A percentile compares a stretch with the other conserved stretches of the same genome.
Conservation (phyloP, 202 grass and related monocot species). For the Eragrostis tef region DNA sequence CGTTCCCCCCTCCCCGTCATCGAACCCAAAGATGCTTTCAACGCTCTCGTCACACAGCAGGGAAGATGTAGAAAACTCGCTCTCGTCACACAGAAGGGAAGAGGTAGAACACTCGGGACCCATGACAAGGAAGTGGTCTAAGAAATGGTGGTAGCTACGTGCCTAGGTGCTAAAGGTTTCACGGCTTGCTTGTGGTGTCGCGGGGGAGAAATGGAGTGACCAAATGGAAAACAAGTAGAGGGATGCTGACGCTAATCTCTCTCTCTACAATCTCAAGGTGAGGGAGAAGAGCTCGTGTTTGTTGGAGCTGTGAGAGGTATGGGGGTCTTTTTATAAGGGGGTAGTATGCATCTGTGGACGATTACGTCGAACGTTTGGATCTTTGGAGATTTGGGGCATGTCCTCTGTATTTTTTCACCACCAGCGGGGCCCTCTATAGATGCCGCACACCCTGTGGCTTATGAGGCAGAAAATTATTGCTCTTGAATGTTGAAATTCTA, state of each 20-base stretch:
- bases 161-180: background rate
- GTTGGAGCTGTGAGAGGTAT: constrained; percentile 5
- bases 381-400: background rate
- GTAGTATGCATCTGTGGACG: background rate
- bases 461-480: constrained; percentile 15
- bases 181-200: constrained; percentile 13
- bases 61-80: background rate
- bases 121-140: constrained; percentile 4
- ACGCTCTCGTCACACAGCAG: constrained; percentile 56
- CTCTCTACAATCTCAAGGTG: background rate
- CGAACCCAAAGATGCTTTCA: constrained; percentile 27
- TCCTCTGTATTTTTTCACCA: background rate
- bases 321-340: constrained; percentile 16
- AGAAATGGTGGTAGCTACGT: constrained; percentile 8
- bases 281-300: constrained; percentile 13
- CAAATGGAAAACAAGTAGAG: background rate
- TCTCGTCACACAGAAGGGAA: constrained; percentile 54
- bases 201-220: background rate
- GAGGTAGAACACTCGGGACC: background rate
- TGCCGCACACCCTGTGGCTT: background rate
- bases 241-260: background rate
- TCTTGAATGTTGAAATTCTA: background rate
- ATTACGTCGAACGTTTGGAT: background rate
- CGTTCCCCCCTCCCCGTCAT: constrained; percentile 16
- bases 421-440: constrained; percentile 1